A percentile compares a stretch with the other conserved stretches of the same genome.
Evolutionary conservation across 2,329 filamentous ascomycete species (phyloP).

Genomic region (Mycosphaerelloides madeirae): DNA sequence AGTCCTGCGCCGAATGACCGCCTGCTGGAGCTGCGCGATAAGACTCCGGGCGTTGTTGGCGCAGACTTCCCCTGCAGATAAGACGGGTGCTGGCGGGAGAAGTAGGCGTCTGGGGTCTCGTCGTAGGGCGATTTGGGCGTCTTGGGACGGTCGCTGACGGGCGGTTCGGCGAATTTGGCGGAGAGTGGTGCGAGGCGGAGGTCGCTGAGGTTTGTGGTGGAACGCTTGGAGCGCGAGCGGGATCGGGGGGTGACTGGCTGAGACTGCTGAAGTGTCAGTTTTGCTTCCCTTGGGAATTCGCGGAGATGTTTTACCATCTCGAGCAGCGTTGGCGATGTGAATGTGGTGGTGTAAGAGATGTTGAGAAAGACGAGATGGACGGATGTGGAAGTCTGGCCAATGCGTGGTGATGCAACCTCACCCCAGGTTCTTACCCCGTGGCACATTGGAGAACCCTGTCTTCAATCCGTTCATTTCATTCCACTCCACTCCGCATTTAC

Average conservation of each 20-base stretch:
- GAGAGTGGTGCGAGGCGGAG: conserved; percentile 57
- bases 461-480: no score
- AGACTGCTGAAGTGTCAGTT: conserved; percentile 1
- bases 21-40: conserved; percentile 40
- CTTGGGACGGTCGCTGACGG: conserved; percentile 33
- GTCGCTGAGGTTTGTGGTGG: conserved; percentile 55
- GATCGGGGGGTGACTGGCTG: conserved; percentile 22
- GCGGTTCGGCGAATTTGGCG: conserved; percentile 41
- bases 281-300: conserved; percentile 19
- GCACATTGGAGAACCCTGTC: no score
- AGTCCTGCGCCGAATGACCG: conserved; percentile 31
- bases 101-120: conserved; percentile 21
- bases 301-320: conserved; percentile 62
- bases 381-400: no score
- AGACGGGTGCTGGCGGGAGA: conserved; percentile 34
- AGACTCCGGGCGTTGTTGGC: conserved; percentile 46
- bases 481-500: no score
- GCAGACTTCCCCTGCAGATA: conserved; percentile 48
- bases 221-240: conserved; percentile 43
- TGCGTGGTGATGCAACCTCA: no score
- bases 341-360: conserved; percentile 64
- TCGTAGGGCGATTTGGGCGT: conserved; percentile 25
- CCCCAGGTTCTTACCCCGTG: no score
- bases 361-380: no score
- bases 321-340: conserved; percentile 71